Conservation (phyloP, 1,284 basidiomycete species). For the Trametes sp. region DNA sequence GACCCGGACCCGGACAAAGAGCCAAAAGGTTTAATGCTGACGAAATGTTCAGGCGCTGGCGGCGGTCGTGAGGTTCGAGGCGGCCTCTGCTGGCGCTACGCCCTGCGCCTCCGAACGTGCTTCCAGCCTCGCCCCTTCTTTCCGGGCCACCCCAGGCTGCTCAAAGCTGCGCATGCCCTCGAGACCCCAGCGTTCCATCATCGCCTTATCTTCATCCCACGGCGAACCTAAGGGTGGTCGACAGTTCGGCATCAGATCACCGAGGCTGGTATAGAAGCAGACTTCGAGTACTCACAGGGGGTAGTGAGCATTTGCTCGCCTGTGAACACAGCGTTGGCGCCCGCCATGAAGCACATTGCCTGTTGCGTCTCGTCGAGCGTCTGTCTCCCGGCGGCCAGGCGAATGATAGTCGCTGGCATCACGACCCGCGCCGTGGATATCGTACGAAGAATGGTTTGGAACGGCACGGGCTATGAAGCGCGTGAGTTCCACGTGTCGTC, state of each 20-base stretch:
- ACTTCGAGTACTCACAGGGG: slow-evolving; percentile 69
- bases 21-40: slow-evolving; percentile 9
- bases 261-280: slow-evolving; percentile 1
- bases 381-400: slow-evolving; percentile 94
- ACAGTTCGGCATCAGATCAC: slow-evolving; percentile 25
- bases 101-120: slow-evolving; percentile 13
- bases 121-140: slow-evolving; percentile 53
- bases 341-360: slow-evolving; percentile 98
- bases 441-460: slow-evolving; percentile 90
- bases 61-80: slow-evolving; percentile 14
- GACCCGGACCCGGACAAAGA: slow-evolving; percentile 3
- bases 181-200: slow-evolving; percentile 94
- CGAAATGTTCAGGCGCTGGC: slow-evolving; percentile 22
- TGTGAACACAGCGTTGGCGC: slow-evolving; percentile 98
- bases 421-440: slow-evolving; percentile 96
- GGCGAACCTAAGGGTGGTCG: slow-evolving; percentile 66
- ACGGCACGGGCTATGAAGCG: slow-evolving; percentile 68
- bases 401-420: slow-evolving; percentile 92
- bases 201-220: slow-evolving; percentile 94
- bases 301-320: slow-evolving; percentile 98
- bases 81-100: slow-evolving; percentile 8
- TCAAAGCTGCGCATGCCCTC: slow-evolving; percentile 91
- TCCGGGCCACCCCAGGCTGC: slow-evolving; percentile 53
- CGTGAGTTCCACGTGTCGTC: slow-evolving; percentile 2
- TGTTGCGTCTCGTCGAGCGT: slow-evolving; percentile 92